Conservation (phyloP, 73 alveolate species). For the Paramecium octaurelia region DNA sequence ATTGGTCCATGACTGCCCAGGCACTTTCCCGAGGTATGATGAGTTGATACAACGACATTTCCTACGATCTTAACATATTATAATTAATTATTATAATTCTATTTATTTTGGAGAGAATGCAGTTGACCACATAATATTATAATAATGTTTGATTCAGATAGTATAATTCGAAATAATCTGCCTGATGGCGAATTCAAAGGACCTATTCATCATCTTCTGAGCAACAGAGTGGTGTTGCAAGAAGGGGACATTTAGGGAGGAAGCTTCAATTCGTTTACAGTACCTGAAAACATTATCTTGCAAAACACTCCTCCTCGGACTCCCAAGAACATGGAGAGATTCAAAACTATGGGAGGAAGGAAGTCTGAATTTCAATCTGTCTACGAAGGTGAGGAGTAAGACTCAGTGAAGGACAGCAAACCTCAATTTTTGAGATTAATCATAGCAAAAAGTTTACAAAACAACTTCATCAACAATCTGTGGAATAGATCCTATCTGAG, state of each 20-base stretch:
- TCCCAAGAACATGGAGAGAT: not conserved
- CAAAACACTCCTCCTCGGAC: not conserved
- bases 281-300: not conserved
- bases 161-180: not conserved
- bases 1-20: not conserved
- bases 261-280: constrained; percentile 30
- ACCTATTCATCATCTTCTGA: not conserved
- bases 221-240: not conserved
- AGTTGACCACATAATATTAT: not conserved
- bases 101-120: not conserved
- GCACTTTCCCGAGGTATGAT: constrained; percentile 84
- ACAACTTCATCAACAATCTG: constrained; percentile 9
- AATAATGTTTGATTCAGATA: not conserved
- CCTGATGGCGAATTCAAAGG: not conserved
- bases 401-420: not conserved
- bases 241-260: not conserved
- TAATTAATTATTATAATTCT: not conserved
- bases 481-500: constrained; percentile 34
- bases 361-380: constrained; percentile 6
- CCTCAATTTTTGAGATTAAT: constrained; percentile 28
- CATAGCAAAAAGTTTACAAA: constrained; percentile 15
- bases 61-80: not conserved
- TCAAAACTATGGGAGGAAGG: not conserved
- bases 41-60: constrained; percentile 73
- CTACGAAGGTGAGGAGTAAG: constrained; percentile 2